Percentiles rank a stretch among this genome's conserved stretches.
Evolutionary conservation across 495 filamentous ascomycete genomes (phyloP).

Genomic region (Hypoxylon intermedium): DNA sequence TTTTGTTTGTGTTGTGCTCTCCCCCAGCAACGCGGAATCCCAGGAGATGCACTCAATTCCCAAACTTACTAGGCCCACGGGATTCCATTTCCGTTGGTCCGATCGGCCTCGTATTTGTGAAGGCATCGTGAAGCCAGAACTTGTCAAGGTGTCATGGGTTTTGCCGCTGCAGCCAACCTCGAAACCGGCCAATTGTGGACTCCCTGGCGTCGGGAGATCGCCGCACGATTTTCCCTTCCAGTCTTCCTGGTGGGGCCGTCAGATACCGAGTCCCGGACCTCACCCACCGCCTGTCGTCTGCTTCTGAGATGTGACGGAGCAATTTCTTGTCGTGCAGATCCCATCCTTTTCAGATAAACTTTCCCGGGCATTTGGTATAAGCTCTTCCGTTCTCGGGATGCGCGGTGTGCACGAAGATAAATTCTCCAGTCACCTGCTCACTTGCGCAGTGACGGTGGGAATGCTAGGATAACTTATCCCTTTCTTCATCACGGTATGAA

Average conservation of each 20-base stretch:
- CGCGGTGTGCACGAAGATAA: neutral
- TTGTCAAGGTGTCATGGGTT: slow-evolving; percentile 14
- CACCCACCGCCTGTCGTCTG: neutral
- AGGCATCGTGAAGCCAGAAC: slow-evolving; percentile 4
- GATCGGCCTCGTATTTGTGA: slow-evolving; percentile 3
- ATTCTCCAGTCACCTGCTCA: too few relatives aligned
- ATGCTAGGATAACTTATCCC: too few relatives aligned
- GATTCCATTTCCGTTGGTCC: slow-evolving; percentile 3
- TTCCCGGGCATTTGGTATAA: neutral
- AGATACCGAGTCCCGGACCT: slow-evolving; percentile 27
- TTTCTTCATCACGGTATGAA: too few relatives aligned
- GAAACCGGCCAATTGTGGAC: slow-evolving; percentile 33
- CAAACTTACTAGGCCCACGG: slow-evolving; percentile 1
- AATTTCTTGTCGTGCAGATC: neutral
- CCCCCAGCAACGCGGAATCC: neutral
- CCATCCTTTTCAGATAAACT: neutral
- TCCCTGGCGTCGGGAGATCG: slow-evolving; percentile 30
- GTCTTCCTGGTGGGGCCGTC: slow-evolving; percentile 21
- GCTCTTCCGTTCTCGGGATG: neutral
- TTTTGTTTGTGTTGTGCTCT: too few relatives aligned
- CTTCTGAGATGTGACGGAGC: neutral
- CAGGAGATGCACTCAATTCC: neutral
- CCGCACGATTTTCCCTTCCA: slow-evolving; percentile 17
- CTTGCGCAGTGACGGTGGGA: neutral
- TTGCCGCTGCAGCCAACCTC: slow-evolving; percentile 26